Evolutionary conservation across 352 stramenopile species (phyloP).

Genomic region (Phytophthora hybrid): DNA sequence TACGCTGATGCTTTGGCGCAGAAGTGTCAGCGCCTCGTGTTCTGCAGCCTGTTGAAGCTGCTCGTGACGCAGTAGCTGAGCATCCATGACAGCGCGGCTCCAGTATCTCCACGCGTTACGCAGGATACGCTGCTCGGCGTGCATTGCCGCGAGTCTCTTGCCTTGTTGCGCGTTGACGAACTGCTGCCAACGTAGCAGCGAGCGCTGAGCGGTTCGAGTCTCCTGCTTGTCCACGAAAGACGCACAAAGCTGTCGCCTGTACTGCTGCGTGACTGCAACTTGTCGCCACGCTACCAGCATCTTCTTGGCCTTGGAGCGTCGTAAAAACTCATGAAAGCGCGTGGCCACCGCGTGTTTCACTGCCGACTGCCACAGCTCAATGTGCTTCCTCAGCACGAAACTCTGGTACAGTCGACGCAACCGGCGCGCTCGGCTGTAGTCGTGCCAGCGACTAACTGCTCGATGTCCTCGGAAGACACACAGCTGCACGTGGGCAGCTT

Average conservation of each 20-base stretch:
- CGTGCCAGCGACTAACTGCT: constrained; percentile 37
- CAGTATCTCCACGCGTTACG: constrained; percentile 18
- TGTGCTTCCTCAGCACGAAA: constrained; percentile 53
- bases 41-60: constrained; percentile 18
- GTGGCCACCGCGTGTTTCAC: constrained; percentile 41
- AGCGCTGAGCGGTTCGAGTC: constrained; percentile 1
- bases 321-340: constrained; percentile 44
- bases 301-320: constrained; percentile 33
- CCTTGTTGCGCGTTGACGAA: constrained; percentile 17
- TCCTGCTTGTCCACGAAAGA: constrained; percentile 17
- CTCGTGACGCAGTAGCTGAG: constrained; percentile 15
- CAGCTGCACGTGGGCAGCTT: constrained; percentile 20
- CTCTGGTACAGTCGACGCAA: constrained; percentile 25
- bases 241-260: constrained; percentile 39
- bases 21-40: constrained; percentile 6
- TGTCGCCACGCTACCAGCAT: constrained; percentile 39
- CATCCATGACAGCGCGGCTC: constrained; percentile 1
- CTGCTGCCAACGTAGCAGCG: constrained; percentile 37
- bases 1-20: constrained; percentile 2
- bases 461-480: constrained; percentile 16
- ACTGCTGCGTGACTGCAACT: constrained; percentile 24
- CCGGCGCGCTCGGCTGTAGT: constrained; percentile 2
- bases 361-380: constrained; percentile 43
- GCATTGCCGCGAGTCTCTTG: constrained; percentile 13
- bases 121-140: constrained; percentile 18